phyloP scores from a whole-genome alignment of 1,139 yeast genomes.

The Taphrina populina region DNA sequence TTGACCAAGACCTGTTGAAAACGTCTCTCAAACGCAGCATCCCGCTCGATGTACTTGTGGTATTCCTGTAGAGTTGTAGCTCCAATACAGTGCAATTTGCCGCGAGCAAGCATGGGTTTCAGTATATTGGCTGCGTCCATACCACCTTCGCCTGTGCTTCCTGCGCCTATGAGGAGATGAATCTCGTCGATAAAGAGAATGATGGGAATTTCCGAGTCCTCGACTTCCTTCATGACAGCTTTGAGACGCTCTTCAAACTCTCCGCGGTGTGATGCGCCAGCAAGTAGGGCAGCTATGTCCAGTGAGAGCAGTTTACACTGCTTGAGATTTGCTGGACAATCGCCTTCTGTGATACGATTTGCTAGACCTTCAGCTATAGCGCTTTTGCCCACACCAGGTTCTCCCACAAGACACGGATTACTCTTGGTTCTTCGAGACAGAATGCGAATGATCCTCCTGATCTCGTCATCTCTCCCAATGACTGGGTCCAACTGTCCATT shows the following conservation, averaged over 20 bases:
- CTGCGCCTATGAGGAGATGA: constrained; percentile 99
- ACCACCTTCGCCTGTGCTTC: constrained; percentile 54
- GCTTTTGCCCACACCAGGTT: constrained; percentile 99
- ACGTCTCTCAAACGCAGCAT: constrained; percentile 98
- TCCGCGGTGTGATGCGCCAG: constrained; percentile 98
- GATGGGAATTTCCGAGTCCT: constrained; percentile 79
- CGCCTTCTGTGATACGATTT: constrained; percentile 91
- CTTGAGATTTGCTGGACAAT: constrained; percentile 84
- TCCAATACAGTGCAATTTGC: constrained; percentile 94
- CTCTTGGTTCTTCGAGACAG: constrained; percentile 94
- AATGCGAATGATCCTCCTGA: constrained; percentile 88
- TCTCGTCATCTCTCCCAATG: constrained; percentile 97
- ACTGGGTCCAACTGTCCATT: constrained; percentile 97
- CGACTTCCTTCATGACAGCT: constrained; percentile 92
- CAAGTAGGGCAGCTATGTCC: constrained; percentile 92
- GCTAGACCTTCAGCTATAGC: constrained; percentile 98
- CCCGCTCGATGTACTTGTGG: constrained; percentile 87
- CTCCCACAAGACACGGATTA: constrained; percentile 94
- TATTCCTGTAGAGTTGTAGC: constrained; percentile 96
- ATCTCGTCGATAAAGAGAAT: constrained; percentile 92
- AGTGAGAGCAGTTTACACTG: constrained; percentile 78
- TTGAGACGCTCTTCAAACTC: constrained; percentile 97
- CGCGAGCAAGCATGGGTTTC: constrained; percentile 97
- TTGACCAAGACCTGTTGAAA: constrained; percentile 95
- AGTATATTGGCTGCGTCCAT: constrained; percentile 92